Evolutionary conservation across 2,329 filamentous ascomycete genomes (phyloP), one percentile per base, ranked within the genome.

Genomic region (Clonostachys byssicola): DNA sequence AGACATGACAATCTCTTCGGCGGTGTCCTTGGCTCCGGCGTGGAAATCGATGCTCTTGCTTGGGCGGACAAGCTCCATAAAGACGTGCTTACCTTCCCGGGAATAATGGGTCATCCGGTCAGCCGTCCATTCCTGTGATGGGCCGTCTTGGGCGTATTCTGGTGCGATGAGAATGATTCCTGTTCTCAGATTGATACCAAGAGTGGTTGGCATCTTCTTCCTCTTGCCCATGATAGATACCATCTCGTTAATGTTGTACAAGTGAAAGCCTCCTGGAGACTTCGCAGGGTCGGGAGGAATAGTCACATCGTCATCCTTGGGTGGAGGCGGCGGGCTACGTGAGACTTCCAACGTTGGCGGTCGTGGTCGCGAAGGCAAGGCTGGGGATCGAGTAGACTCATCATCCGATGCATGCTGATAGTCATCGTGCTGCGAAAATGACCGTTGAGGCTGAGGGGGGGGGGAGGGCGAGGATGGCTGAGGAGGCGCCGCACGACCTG

Each of bases 211-310:
- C 89, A 96, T 94, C 72, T 97, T 97, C 75, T 96, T 96, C 60
- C 89, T 87, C 73, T 95, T 96, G 48, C 92, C 92, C 83, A 96
- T 92, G 41, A 94, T 83, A n/a, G 91, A 92, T 5, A 96, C 83
- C 88, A 96, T 96, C 68, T 97, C 92, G 62, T 92, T 95, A 58
- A 97, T 92, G 58, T 96, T 96, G 70, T 96, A 97, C 65, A 97
- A 77, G 61, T 95, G 92, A 61, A 92, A 97, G 3, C 89, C 89
- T 16, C 89, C 88, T 6, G 89, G 88, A 3, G 86, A 85, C 33
- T 65, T 63, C 36, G 71, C 70, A 14, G 74, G 73, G 34, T 81
- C 75, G 39, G 62, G 56, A 52, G 47, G 54, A 58, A 53, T 57
- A 59, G 72, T 51, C 70, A 67, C 51, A 67, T 69, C 57, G 54